Percentiles rank a stretch among this genome's conserved stretches.
phyloP scores from a whole-genome alignment of 2,329 filamentous ascomycete genomes.

The Ceratocystis cacaofunesta region DNA sequence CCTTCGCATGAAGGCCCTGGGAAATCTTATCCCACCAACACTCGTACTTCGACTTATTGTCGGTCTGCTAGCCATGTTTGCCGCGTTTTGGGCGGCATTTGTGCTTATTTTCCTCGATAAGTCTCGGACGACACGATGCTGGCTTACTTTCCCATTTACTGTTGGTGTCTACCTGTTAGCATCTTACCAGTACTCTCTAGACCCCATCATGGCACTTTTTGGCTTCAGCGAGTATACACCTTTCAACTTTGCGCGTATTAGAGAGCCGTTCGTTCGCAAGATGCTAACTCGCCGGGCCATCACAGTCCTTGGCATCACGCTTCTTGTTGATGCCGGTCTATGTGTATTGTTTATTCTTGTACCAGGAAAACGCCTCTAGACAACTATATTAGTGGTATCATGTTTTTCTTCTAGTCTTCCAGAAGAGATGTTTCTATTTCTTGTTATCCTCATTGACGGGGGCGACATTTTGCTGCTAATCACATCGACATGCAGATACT shows the following conservation, averaged over 20 bases:
- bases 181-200: slow-evolving; percentile 90
- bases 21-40: slow-evolving; percentile 85
- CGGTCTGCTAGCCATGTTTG: slow-evolving; percentile 76
- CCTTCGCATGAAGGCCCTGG: slow-evolving; percentile 82
- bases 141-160: slow-evolving; percentile 85
- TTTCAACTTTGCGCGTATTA: slow-evolving; percentile 75
- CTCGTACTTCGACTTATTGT: slow-evolving; percentile 74
- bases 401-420: background rate
- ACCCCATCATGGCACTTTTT: slow-evolving; percentile 76
- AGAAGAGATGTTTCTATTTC: background rate
- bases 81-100: slow-evolving; percentile 86
- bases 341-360: slow-evolving; percentile 89
- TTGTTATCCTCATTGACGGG: background rate
- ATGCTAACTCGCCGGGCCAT: slow-evolving; percentile 70
- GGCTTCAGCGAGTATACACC: slow-evolving; percentile 94
- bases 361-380: slow-evolving; percentile 65
- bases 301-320: slow-evolving; percentile 63
- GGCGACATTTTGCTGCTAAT: background rate
- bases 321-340: slow-evolving; percentile 64
- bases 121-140: slow-evolving; percentile 58
- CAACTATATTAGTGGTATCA: background rate
- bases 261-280: slow-evolving; percentile 79
- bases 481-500: background rate
- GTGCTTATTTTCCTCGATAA: slow-evolving; percentile 82
- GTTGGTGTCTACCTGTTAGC: slow-evolving; percentile 76